Percentiles rank a stretch among this genome's conserved stretches.
phyloP scores from a whole-genome alignment of 768 basidiomycete species.

The Lactarius sanguifluus region DNA sequence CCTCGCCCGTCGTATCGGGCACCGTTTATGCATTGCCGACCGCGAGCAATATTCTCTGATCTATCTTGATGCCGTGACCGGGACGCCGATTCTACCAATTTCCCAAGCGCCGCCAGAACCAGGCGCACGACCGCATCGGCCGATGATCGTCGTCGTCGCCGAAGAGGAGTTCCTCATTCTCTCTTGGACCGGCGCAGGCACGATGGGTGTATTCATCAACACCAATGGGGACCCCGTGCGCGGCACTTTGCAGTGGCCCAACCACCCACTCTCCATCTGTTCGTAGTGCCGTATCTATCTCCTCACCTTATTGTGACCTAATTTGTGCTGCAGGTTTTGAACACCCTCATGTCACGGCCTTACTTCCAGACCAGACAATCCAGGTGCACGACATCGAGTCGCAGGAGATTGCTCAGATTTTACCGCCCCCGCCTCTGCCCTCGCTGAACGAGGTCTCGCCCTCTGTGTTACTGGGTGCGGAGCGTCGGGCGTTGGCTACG shows the following conservation, averaged over 20 bases:
- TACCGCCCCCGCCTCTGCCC: slow-evolving; percentile 46
- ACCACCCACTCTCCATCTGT: slow-evolving; percentile 77
- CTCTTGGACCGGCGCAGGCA: slow-evolving; percentile 78
- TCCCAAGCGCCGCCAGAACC: slow-evolving; percentile 57
- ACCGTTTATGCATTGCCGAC: slow-evolving; percentile 73
- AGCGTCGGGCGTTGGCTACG: slow-evolving; percentile 35
- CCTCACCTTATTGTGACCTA: not conserved
- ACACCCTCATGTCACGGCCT: slow-evolving; percentile 74
- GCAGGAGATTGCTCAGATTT: slow-evolving; percentile 67
- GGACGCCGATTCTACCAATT: slow-evolving; percentile 75
- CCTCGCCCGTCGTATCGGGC: slow-evolving; percentile 61
- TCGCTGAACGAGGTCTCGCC: slow-evolving; percentile 29
- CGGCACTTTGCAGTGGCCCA: slow-evolving; percentile 85
- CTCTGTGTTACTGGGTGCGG: slow-evolving; percentile 33
- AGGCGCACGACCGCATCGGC: slow-evolving; percentile 47
- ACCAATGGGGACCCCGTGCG: slow-evolving; percentile 85
- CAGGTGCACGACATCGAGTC: slow-evolving; percentile 80
- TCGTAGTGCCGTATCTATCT: slow-evolving; percentile 36
- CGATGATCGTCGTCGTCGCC: slow-evolving; percentile 71
- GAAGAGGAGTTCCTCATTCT: slow-evolving; percentile 83
- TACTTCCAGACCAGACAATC: slow-evolving; percentile 76
- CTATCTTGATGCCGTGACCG: slow-evolving; percentile 67
- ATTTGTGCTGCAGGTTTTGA: slow-evolving; percentile 58
- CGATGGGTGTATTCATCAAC: slow-evolving; percentile 85
- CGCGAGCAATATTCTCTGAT: slow-evolving; percentile 72